Evolutionary conservation across 78 protist genomes (phyloP), one percentile per base, ranked within the genome.

Genomic region (Tieghemostelium lacteum): DNA sequence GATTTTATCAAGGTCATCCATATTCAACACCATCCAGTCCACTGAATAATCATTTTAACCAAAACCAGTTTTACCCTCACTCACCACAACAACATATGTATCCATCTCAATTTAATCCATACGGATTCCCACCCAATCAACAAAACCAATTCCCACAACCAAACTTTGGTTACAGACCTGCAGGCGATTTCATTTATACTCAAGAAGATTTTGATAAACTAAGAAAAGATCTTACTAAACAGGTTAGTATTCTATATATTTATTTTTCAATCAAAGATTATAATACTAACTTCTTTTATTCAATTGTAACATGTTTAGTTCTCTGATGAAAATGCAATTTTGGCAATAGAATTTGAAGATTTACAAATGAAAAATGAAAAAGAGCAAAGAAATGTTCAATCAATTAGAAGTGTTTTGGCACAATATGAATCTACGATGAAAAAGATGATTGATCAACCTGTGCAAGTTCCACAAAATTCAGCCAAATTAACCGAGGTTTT

Each of bases 401-500:
- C 77, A 55, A 33, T 83, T 7, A 20, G 42, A 42, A 72, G 52
- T 39, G 49, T 83, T 1, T 40, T 83, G 42, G 49, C 69, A 31
- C 89, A 83, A 37, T 83, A 83, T 69, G 80, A 83, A 42, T 19
- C 67, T 0, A 83, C 89, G 7, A 66, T 83, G 89, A 66, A 83
- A 42, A 67, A 60, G 34, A 83, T 83, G 91, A 83, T 83, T 45
- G 91, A 83, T 28, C 91, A 83, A 60, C 91, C 91, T 22, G 91
- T 78, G 24, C 91, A 76, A 39, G 69, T 45, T 6, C 91, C 76
- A 22, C 91, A 83, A 60, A 83, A 83, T 61, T 50, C 70, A 2
- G 80, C 76, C 0, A 83, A 69, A 33, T 49, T 83, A 7, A 57
- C 57, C 39, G 91, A 83, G 50, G 73, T 74, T 16, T 42, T 83